Conservation (phyloP, 306 rosid species). For the Lathyrus aphaca region DNA sequence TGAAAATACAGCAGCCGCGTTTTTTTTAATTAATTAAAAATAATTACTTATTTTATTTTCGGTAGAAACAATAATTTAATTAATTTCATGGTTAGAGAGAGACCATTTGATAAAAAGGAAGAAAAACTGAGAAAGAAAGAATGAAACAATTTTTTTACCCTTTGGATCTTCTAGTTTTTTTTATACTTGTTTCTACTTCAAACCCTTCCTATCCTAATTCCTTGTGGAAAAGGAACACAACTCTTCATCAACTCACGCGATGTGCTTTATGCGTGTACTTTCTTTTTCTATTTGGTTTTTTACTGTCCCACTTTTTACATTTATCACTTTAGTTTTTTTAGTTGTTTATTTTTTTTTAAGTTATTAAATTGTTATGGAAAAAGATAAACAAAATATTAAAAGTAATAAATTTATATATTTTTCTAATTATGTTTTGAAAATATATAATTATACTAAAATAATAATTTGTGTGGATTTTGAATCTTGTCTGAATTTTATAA, state of each 20-base stretch:
- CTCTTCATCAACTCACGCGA: constrained; percentile 8
- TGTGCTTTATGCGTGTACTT: constrained; percentile 20
- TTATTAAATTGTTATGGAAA: too few relatives aligned
- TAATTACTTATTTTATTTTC: constrained; percentile 20
- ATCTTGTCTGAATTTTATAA: too few relatives aligned
- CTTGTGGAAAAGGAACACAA: neutral
- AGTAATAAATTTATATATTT: too few relatives aligned
- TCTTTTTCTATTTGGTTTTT: neutral
- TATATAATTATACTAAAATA: too few relatives aligned
- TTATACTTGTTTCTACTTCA: constrained; percentile 32
- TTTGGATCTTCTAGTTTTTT: constrained; percentile 10
- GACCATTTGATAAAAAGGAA: constrained; percentile 31
- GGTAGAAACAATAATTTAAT: constrained; percentile 35
- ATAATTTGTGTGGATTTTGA: too few relatives aligned
- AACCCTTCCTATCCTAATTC: constrained; percentile 15
- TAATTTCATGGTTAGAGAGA: neutral
- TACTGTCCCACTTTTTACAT: constrained; percentile 5
- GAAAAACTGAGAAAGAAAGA: constrained; percentile 20
- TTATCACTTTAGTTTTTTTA: neutral
- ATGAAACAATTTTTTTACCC: constrained; percentile 27
- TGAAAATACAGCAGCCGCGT: constrained; percentile 70
- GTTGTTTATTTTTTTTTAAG: too few relatives aligned
- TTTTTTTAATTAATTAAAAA: constrained; percentile 41
- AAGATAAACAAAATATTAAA: too few relatives aligned
- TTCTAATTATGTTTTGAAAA: too few relatives aligned